Conservation (phyloP, 805 yeast genomes). For the Candida maris region DNA sequence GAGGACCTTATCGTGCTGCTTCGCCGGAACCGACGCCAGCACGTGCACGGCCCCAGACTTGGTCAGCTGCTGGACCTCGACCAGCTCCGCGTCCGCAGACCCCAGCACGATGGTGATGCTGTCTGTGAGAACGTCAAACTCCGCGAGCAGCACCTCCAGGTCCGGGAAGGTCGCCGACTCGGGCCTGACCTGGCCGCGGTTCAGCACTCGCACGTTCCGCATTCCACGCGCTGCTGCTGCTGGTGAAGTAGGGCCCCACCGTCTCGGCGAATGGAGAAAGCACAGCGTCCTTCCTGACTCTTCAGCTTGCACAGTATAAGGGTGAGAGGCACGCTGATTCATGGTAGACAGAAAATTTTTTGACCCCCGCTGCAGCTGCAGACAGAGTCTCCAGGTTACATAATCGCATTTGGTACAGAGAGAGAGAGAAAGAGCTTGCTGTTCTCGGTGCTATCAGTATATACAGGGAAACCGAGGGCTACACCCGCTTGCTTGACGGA, state of each 20-base stretch:
- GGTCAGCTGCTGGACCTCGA: conserved; percentile 76
- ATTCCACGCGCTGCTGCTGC: conserved; percentile 17
- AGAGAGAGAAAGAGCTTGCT: too few relatives aligned
- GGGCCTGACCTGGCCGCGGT: conserved; percentile 50
- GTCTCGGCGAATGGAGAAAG: too few relatives aligned
- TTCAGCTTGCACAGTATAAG: too few relatives aligned
- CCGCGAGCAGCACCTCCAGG: conserved; percentile 47
- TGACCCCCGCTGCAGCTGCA: too few relatives aligned
- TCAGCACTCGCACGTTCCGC: conserved; percentile 38
- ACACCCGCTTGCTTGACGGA: too few relatives aligned
- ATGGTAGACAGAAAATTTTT: background rate
- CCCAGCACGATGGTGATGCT: conserved; percentile 64
- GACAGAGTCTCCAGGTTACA: too few relatives aligned
- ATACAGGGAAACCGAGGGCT: too few relatives aligned
- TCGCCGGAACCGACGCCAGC: conserved; percentile 58
- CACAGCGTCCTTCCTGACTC: too few relatives aligned
- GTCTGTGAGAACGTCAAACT: conserved; percentile 72
- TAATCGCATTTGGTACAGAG: too few relatives aligned
- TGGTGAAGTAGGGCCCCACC: too few relatives aligned
- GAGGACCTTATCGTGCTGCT: conserved; percentile 40
- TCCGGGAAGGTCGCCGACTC: conserved; percentile 63
- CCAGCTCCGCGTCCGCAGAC: conserved; percentile 45
- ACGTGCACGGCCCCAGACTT: conserved; percentile 57
- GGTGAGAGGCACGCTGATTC: too few relatives aligned
- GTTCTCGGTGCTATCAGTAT: too few relatives aligned